Conservation (phyloP, 176 grass and related monocot species). For the Themeda triandra region DNA sequence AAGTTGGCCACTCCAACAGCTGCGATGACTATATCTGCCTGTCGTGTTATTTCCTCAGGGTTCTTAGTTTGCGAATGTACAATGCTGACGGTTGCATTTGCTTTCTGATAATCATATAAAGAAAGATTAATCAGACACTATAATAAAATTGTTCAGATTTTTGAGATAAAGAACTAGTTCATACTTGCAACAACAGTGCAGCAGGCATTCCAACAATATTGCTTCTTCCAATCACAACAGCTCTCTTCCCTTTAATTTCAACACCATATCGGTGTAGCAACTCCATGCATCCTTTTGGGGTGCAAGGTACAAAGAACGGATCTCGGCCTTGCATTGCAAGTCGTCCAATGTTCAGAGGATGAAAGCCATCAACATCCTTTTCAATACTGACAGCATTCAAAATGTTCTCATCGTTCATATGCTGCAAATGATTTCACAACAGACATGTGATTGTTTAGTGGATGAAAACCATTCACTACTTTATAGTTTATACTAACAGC, state of each 20-base stretch:
- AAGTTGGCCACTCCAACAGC: conserved; percentile 90
- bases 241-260: conserved; percentile 87
- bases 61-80: conserved; percentile 88
- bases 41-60: conserved; percentile 79
- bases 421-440: conserved; percentile 44
- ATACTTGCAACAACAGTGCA: conserved; percentile 84
- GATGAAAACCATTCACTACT: conserved; percentile 62
- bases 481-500: conserved; percentile 52
- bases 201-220: conserved; percentile 97
- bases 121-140: conserved; percentile 16
- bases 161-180: conserved; percentile 11
- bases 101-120: conserved; percentile 66
- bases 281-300: conserved; percentile 99
- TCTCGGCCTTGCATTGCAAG: conserved; percentile 96
- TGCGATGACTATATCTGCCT: conserved; percentile 90
- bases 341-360: conserved; percentile 92
- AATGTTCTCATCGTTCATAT: conserved; percentile 95
- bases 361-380: conserved; percentile 92
- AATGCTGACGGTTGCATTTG: conserved; percentile 91
- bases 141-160: conserved; percentile 2
- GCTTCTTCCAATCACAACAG: conserved; percentile 87
- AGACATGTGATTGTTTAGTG: conserved; percentile 39
- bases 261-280: conserved; percentile 70
- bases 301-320: conserved; percentile 91
- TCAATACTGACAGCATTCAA: conserved; percentile 80